Evolutionary conservation across 2,329 filamentous ascomycete species (phyloP).

Genomic region (Colletotrichum simmondsii): DNA sequence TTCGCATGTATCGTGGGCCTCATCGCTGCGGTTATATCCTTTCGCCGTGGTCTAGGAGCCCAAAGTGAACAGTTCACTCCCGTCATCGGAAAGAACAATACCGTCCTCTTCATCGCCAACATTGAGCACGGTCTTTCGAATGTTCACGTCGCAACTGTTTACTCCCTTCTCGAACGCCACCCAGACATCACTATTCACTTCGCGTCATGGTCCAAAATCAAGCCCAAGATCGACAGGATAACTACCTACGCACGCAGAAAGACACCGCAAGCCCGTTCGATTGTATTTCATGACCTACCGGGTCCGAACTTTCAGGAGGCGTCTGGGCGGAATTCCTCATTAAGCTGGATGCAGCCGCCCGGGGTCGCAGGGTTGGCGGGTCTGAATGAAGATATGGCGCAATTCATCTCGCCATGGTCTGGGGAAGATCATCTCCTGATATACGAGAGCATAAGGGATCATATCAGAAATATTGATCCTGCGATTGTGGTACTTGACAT

Average conservation of each 20-base stretch:
- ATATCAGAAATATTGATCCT: constrained; percentile 46
- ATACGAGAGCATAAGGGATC: constrained; percentile 37
- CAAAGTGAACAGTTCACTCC: neutral
- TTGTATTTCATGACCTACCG: constrained; percentile 40
- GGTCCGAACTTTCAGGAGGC: constrained; percentile 37
- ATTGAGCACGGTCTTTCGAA: constrained; percentile 48
- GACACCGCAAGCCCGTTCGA: constrained; percentile 30
- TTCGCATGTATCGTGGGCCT: neutral
- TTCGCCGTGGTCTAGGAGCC: neutral
- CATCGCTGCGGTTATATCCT: neutral
- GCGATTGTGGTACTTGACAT: constrained; percentile 46
- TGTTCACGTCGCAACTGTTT: constrained; percentile 48
- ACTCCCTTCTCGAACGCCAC: constrained; percentile 45
- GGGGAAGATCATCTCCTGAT: constrained; percentile 43
- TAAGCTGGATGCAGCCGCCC: constrained; percentile 34
- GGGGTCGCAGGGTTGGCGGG: constrained; percentile 35
- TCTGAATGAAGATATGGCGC: constrained; percentile 33
- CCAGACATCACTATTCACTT: constrained; percentile 47
- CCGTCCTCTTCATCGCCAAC: constrained; percentile 47
- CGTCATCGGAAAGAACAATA: constrained; percentile 40
- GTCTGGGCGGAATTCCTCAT: constrained; percentile 30
- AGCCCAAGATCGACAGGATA: constrained; percentile 25
- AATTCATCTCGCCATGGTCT: constrained; percentile 42
- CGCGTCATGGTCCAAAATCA: constrained; percentile 43
- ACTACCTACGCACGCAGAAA: constrained; percentile 33